phyloP scores from a whole-genome alignment of 192 early-diverging fungal genomes.

The Chytriomyces hyalinus region DNA sequence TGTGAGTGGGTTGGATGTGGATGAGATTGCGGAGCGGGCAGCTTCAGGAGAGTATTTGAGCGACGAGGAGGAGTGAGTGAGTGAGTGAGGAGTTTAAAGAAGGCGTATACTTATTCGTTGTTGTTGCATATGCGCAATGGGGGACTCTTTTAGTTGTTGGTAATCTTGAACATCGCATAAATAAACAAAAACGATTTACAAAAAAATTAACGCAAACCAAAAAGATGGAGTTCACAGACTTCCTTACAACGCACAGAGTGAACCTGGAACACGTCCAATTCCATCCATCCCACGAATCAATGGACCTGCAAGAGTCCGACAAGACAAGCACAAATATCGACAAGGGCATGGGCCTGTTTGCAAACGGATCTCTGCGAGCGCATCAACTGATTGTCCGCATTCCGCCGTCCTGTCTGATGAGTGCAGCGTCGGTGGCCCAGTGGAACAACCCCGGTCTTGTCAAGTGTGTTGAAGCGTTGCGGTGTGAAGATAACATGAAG shows the following conservation, averaged over 20 bases:
- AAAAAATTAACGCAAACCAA: no score
- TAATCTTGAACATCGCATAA: no score
- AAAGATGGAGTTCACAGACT: no score
- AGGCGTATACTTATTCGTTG: no score
- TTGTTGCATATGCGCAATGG: no score
- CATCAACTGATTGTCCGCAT: neutral
- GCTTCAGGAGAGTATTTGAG: slow-evolving; percentile 5
- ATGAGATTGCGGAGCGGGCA: slow-evolving; percentile 21
- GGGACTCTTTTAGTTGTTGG: no score
- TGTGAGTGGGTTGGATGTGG: slow-evolving; percentile 11
- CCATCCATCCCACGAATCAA: no score
- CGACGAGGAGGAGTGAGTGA: no score
- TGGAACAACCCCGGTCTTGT: neutral
- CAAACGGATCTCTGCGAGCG: neutral
- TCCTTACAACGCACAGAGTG: no score
- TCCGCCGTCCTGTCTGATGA: neutral
- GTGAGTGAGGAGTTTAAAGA: no score
- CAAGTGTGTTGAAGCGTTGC: neutral
- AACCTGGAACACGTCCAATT: no score
- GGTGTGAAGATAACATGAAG: neutral
- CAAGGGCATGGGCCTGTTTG: slow-evolving; percentile 26
- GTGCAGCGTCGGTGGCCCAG: neutral
- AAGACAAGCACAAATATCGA: neutral
- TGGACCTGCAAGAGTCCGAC: neutral
- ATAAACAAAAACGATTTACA: no score